Evolutionary conservation across 768 basidiomycete species (phyloP), one percentile per base, ranked within the genome.

Genomic region (Suillus occidentalis): DNA sequence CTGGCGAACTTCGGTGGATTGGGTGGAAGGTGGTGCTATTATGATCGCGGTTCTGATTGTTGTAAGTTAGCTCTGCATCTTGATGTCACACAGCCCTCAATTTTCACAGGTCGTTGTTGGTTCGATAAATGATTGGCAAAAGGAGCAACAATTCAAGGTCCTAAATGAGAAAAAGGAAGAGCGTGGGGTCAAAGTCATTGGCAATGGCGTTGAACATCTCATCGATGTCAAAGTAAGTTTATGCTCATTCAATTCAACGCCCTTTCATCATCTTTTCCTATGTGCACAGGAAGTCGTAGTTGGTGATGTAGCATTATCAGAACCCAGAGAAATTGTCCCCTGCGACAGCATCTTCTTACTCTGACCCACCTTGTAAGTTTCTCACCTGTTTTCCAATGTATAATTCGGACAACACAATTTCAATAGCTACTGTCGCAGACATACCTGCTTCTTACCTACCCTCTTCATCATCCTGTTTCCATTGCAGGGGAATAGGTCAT

Each of bases 101-200:
- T n/a, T n/a, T n/a, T n/a, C n/a, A n/a, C n/a, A n/a, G n/a, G 89
- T 94, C 64, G 70, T 94, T 52, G 97, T 99, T 63, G 97, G 97
- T 36, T 95, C 95, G 16, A 69, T 98, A 52, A 99, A 98, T 72
- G 97, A 99, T 77, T 99, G 93, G 91, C 95, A 98, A 77, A 99
- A 99, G 77, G 97, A 99, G 76, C 89, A 89, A 2, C 97, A 99
- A 78, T 99, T 99, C 82, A 88, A 90, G 71, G 83, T 81, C 22
- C 85, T 99, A 49, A 99, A 98, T 72, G 92, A 91, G 70, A 91
- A 96, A 78, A 97, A 97, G 77, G 97, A 99, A 63, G 97, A 97
- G 69, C 91, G 97, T 34, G 87, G 84, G 7, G 88, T 95, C 70
- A 95, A 95, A 76, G 89, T 91, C 60, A 89, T 94, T 65, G 88